Percentiles rank a stretch among this genome's conserved stretches.
phyloP scores from a whole-genome alignment of 1,284 basidiomycete species.

The Amylostereum areolatum region DNA sequence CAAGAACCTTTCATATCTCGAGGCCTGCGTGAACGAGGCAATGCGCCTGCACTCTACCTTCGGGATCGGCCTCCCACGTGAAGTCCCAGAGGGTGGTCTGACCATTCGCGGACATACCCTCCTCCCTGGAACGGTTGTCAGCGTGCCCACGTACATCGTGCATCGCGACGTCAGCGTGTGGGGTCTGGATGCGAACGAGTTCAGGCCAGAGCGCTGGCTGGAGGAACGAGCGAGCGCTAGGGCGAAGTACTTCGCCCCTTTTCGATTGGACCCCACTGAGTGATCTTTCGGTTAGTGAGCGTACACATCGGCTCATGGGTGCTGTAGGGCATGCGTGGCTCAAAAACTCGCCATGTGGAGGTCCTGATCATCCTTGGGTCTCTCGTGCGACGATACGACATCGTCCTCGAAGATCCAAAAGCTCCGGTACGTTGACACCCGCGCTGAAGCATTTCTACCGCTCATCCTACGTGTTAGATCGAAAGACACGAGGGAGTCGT shows the following conservation, averaged over 20 bases:
- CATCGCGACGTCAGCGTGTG: conserved; percentile 68
- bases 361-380: conserved; percentile 70
- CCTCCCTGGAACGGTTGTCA: conserved; percentile 66
- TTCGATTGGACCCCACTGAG: conserved; percentile 1
- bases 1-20: conserved; percentile 69
- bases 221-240: conserved; percentile 55
- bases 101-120: conserved; percentile 56
- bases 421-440: no score
- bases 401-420: conserved; percentile 59
- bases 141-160: conserved; percentile 74
- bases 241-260: conserved; percentile 33
- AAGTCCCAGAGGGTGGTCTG: conserved; percentile 66
- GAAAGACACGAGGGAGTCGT: no score
- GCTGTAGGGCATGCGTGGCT: conserved; percentile 65
- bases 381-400: conserved; percentile 66
- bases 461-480: no score
- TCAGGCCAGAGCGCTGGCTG: conserved; percentile 78
- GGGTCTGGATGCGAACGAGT: conserved; percentile 74
- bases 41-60: conserved; percentile 79
- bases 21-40: conserved; percentile 79
- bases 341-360: conserved; percentile 74
- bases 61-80: conserved; percentile 73
- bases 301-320: no score
- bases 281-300: background rate
- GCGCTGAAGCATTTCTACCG: no score